Percentiles rank a stretch among this genome's conserved stretches.
Evolutionary conservation across 1,139 yeast genomes (phyloP).

Genomic region (Yamadazyma aaseri): DNA sequence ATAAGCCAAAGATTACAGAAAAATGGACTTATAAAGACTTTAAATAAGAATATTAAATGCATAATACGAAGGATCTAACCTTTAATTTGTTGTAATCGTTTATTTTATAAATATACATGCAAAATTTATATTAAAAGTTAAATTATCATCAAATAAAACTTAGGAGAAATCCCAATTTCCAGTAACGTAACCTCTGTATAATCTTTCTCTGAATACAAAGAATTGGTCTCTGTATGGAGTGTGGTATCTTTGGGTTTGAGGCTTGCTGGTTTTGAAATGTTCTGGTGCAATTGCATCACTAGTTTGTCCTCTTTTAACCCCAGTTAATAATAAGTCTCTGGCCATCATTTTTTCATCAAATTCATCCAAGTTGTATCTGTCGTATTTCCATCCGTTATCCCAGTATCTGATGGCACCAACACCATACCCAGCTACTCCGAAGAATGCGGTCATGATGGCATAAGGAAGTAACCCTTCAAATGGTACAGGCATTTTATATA

Average conservation of each 20-base stretch:
- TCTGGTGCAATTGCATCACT: constrained; percentile 74
- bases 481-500: constrained; percentile 42
- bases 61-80: neutral
- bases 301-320: constrained; percentile 67
- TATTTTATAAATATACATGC: constrained; percentile 7
- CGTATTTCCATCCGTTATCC: constrained; percentile 54
- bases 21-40: constrained; percentile 93
- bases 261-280: constrained; percentile 47
- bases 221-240: constrained; percentile 51
- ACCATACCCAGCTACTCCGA: constrained; percentile 51
- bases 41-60: constrained; percentile 37
- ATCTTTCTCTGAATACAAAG: constrained; percentile 49
- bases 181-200: constrained; percentile 48
- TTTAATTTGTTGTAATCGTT: neutral
- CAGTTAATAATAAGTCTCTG: constrained; percentile 76
- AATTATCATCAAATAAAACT: neutral
- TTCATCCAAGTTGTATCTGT: constrained; percentile 44
- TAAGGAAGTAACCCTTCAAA: constrained; percentile 52
- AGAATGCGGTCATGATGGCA: constrained; percentile 49
- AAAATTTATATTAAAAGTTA: neutral
- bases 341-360: constrained; percentile 57
- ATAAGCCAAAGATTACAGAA: constrained; percentile 74
- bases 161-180: constrained; percentile 48
- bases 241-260: constrained; percentile 41
- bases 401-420: constrained; percentile 47